Percentiles rank a stretch among this genome's conserved stretches.
Conservation (phyloP, 192 early-diverging fungal genomes). For the Entrophospora sp. region DNA sequence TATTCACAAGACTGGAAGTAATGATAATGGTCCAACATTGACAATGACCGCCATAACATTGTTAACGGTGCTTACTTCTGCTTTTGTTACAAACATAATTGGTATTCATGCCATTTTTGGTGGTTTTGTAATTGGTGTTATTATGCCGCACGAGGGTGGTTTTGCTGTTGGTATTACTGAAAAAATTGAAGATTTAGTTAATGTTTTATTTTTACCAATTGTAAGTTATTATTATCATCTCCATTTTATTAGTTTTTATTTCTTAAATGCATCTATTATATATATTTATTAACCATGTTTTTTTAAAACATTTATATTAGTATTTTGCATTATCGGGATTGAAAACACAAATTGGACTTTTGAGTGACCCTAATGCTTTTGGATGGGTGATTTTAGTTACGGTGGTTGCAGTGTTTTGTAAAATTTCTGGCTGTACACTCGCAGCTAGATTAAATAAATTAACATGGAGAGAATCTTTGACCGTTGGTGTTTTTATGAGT, state of each 20-base stretch:
- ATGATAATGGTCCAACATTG: slow-evolving; percentile 44
- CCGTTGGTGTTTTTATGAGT: slow-evolving; percentile 90
- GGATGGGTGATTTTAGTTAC: slow-evolving; percentile 69
- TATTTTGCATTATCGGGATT: slow-evolving; percentile 93
- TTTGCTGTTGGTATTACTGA: slow-evolving; percentile 83
- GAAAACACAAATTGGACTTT: slow-evolving; percentile 72
- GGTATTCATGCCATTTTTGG: slow-evolving; percentile 96
- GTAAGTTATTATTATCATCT: slow-evolving; percentile 28
- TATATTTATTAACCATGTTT: too few species aligned
- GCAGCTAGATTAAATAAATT: slow-evolving; percentile 62
- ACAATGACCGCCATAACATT: slow-evolving; percentile 66
- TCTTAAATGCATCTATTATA: neutral
- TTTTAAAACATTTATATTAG: slow-evolving; percentile 23
- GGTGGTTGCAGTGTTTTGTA: slow-evolving; percentile 71
- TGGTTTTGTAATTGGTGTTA: slow-evolving; percentile 77
- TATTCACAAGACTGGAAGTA: too few species aligned
- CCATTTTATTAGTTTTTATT: neutral
- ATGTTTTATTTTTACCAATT: slow-evolving; percentile 80
- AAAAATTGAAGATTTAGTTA: slow-evolving; percentile 86
- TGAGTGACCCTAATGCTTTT: slow-evolving; percentile 67
- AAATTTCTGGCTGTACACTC: slow-evolving; percentile 71
- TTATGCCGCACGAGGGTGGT: slow-evolving; percentile 80
- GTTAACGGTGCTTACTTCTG: slow-evolving; percentile 58
- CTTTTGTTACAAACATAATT: slow-evolving; percentile 76
- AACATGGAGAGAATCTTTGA: slow-evolving; percentile 73